Evolutionary conservation across 2,329 filamentous ascomycete genomes (phyloP).

Genomic region (Ramularia endophylla): DNA sequence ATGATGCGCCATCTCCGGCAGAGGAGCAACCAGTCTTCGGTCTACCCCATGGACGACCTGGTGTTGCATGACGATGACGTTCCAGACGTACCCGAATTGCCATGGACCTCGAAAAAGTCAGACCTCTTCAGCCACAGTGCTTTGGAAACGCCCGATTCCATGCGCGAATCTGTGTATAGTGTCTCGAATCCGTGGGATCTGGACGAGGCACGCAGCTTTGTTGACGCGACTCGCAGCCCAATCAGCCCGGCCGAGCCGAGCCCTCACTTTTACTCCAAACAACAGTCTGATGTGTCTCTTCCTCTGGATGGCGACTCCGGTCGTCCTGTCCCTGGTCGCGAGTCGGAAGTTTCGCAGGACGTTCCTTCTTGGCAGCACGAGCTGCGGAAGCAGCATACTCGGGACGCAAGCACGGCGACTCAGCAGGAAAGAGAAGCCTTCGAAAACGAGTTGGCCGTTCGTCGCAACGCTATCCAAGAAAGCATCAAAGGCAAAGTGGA

Average conservation of each 20-base stretch:
- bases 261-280: constrained; percentile 8
- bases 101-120: constrained; percentile 15
- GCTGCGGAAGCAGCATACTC: constrained; percentile 40
- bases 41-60: constrained; percentile 52
- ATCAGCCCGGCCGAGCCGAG: constrained; percentile 15
- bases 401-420: constrained; percentile 46
- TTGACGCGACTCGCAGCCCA: constrained; percentile 19
- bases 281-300: constrained; percentile 16
- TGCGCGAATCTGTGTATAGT: constrained; percentile 43
- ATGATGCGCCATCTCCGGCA: constrained; percentile 65
- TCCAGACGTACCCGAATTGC: constrained; percentile 20
- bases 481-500: constrained; percentile 60
- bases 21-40: constrained; percentile 74
- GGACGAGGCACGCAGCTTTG: constrained; percentile 43
- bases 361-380: constrained; percentile 43
- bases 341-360: constrained; percentile 4
- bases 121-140: constrained; percentile 11
- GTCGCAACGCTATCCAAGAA: constrained; percentile 66
- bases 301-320: constrained; percentile 9
- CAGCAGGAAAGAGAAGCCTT: constrained; percentile 62
- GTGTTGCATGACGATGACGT: constrained; percentile 31
- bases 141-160: constrained; percentile 7
- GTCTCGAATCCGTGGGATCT: constrained; percentile 52
- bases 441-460: constrained; percentile 63
- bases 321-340: not conserved